Base-by-base conservation (phyloP, 2,329 filamentous ascomycete species). In the Fusarium graminum region DNA sequence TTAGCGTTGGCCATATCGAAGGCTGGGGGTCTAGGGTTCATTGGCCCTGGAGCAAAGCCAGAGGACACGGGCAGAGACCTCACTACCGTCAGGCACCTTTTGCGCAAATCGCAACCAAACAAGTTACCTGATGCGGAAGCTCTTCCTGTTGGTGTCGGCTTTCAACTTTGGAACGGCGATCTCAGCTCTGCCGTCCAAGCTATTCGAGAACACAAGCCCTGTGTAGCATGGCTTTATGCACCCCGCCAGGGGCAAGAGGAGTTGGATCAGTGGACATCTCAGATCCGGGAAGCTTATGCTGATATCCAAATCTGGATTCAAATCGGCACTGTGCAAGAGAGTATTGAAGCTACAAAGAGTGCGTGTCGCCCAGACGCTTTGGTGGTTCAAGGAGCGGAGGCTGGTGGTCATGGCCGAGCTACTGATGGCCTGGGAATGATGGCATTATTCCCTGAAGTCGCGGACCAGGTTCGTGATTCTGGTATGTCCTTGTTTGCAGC, bases 1-100 rank as follows among this genome's bases (percentile, higher is more conserved):
- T 82, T 92, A 4, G 87, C 89, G 4, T 78, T 88, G 30, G 83
- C 87, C 41, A 83, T 92, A 14, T 88, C 89, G 54, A 90, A 90
- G 66, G 89, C 91, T 8, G 91, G 92, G 17, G 92, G 91, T 0
- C 82, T 92, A 2, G 85, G 82, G 12, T 83, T 83, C 67, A 77
- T 83, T 43, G 82, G 78, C 3, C 78, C 78, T 1, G 78, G 70
- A 11, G 73, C 66, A 4, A 78, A 77, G n/a, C 68, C 80, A 1
- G 67, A 74, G 11, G 74, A 74, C 32, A 74, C 73, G 0, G 56
- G 62, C 4, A 62, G 52, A 14, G 76, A 80, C 36, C 67, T 81
- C 6, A 72, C 72, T n/a, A 63, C 71, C 7, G 72, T 73, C 0
- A 62, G 68, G 14, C 50, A 71, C 36, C 39, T 76, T 7, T 25